Percentiles rank a stretch among this genome's conserved stretches.
phyloP scores from a whole-genome alignment of 2,329 filamentous ascomycete genomes.

The Ophiobolus disseminans region DNA sequence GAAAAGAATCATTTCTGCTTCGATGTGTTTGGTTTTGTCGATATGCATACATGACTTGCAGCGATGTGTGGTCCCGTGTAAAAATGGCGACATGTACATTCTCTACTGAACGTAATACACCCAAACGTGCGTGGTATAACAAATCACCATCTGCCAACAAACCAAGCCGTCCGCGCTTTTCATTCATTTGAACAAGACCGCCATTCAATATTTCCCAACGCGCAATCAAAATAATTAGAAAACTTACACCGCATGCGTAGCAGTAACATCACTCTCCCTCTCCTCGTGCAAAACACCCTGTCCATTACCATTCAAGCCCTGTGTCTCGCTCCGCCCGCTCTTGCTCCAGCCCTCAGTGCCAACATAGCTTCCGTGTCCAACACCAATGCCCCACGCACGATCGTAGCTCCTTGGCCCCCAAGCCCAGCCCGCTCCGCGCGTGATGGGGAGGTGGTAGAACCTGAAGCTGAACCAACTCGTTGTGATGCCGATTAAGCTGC shows the following conservation, averaged over 20 bases:
- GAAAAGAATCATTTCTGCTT: no score
- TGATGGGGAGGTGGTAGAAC: slow-evolving; percentile 84
- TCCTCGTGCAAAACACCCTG: not conserved
- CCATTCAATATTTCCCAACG: not conserved
- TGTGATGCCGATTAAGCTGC: slow-evolving; percentile 77
- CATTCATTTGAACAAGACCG: no score
- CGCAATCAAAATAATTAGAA: not conserved
- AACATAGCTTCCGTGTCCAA: slow-evolving; percentile 61
- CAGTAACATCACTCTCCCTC: slow-evolving; percentile 1
- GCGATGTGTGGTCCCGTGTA: no score
- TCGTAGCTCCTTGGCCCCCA: slow-evolving; percentile 80
- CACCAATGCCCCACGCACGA: slow-evolving; percentile 79
- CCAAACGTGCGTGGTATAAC: no score
- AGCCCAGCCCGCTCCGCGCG: slow-evolving; percentile 82
- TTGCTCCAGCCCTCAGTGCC: slow-evolving; percentile 55
- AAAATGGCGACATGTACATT: no score
- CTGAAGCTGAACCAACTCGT: slow-evolving; percentile 78
- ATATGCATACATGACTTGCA: no score
- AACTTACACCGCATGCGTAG: not conserved
- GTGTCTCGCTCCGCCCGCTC: slow-evolving; percentile 16
- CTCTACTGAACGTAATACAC: no score
- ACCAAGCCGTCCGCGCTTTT: no score
- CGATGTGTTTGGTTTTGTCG: no score
- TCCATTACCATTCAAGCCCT: not conserved
- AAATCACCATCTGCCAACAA: no score